Base-by-base conservation (phyloP, 208 protist genomes). In the Trypanosoma congolense region DNA sequence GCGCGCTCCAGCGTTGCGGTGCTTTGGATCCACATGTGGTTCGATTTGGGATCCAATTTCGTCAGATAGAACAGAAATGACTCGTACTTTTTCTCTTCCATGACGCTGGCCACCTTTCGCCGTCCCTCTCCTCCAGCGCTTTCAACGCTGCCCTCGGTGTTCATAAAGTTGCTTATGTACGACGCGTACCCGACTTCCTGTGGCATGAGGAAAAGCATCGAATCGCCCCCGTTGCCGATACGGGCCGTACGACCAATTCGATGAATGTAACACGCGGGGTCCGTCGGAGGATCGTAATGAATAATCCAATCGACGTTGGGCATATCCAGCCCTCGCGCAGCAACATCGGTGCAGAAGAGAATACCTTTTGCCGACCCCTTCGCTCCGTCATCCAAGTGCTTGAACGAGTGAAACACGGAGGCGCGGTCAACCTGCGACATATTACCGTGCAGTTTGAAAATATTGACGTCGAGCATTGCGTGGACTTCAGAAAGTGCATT, bases 291-390 rank as follows among this genome's bases (percentile, higher is more conserved):
- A 67, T 97, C 93, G 57, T 91, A 97, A 61, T 97, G 93, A 21
- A 96, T 60, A 41, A 97, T 96, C 80, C 78, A 92, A 44, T 96
- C 86, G 18, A 99, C 87, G 12, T 50, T 66, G 6, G 96, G 95
- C 62, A 99, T 91, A 75, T 99, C 96, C 4, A 98, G 73, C 19
- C 96, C 96, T 52, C 96, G 90, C 1, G 96, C 92, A 3, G 92
- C 92, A 25, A 95, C 86, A 58, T 90, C 97, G 6, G 97, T 98
- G 64, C 92, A 97, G 54, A 99, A 91, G 6, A 99, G 64, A 40
- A 98, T 78, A 43, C 62, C 85, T 46, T 50, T 65, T 46, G 16
- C 45, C 52, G 31, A 55, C 16, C 22, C 1, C 19, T 54, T 22
- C 24, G 53, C 14, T 52, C 55, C 19, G 9, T 14, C 30, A 56